Evolutionary conservation across 495 filamentous ascomycete genomes (phyloP).

Genomic region (Bryoglossum gracile): DNA sequence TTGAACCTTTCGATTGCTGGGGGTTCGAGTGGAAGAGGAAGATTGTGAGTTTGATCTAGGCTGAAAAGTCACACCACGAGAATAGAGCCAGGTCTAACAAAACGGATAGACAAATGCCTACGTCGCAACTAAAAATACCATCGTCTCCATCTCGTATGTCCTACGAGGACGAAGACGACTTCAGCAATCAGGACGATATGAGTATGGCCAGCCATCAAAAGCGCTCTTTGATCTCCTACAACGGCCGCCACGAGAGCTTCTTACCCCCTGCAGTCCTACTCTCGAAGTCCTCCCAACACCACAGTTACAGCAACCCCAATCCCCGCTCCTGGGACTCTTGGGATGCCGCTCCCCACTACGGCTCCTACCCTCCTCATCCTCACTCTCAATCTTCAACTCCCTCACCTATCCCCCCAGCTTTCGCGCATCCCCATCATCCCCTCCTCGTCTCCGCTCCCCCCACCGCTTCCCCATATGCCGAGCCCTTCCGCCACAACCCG

Average conservation of each 20-base stretch:
- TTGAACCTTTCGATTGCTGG: conserved; percentile 23
- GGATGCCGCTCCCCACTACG: not conserved
- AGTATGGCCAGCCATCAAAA: not conserved
- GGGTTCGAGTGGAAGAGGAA: conserved; percentile 17
- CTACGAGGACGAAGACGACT: conserved; percentile 2
- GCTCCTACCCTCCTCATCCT: not conserved
- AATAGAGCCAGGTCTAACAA: not conserved
- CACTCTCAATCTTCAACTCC: not conserved
- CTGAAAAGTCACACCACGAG: not conserved
- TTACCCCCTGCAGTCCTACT: conserved; percentile 10
- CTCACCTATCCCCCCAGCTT: not conserved
- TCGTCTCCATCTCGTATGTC: conserved; percentile 12
- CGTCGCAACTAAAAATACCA: not conserved
- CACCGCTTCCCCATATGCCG: not conserved
- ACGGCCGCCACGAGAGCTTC: not conserved
- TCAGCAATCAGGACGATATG: not conserved
- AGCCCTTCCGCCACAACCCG: not conserved
- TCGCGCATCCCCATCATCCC: not conserved
- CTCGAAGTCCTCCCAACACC: conserved; percentile 7
- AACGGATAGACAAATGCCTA: conserved; percentile 18
- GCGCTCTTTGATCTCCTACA: not conserved
- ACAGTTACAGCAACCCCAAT: no score
- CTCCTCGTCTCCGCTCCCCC: not conserved
- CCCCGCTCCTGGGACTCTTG: not conserved
- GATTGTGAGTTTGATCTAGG: conserved; percentile 21